Evolutionary conservation across 331 rosid genomes (phyloP), one percentile per base, ranked within the genome.

Genomic region (Acacia pycnantha): DNA sequence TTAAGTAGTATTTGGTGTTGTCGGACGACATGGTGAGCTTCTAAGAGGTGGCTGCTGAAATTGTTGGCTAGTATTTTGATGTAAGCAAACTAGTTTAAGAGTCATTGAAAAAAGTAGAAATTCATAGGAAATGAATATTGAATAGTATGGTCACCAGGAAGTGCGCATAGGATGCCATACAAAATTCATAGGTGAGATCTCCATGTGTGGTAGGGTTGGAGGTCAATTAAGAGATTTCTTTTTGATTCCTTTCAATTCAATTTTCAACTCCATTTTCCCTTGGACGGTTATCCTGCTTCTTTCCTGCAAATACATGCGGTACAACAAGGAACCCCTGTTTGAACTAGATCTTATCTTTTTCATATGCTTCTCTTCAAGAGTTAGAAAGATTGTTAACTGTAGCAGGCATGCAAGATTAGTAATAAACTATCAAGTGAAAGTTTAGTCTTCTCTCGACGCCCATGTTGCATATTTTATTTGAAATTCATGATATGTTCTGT

Each of bases 401-500:
- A 14, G 33, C 68, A 19, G 59, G 62, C 64, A 33, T 77, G 37
- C 77, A 31, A 71, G 61, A 44, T 54, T 24, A 31, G 71, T 27
- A 71, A 24, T 53, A 24, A 65, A 29, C 58, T 70, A 64, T 59
- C 19, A 19, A n/a, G 41, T 77, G 80, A 59, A 86, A 79, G 40
- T 29, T 33, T 31, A 43, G 68, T 62, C 54, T 50, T 68, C 48
- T 81, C 65, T 46, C 76, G n/a, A 37, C 5, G 1, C 33, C 27
- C 4, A 10, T 16, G 54, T 67, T 31, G 15, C 46, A 26, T 66
- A 3, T 24, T 76, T 59, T 67, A 26, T 65, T 64, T 64, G 71
- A 24, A 65, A 64, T 73, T 66, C n/a, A 72, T 4, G 72, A 29
- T 41, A 74, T 67, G 62, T 40, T 74, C 46, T 79, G 51, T 82